Base-by-base conservation (phyloP, 2,329 filamentous ascomycete genomes). In the Pseudophaeomoniella oleicola region DNA sequence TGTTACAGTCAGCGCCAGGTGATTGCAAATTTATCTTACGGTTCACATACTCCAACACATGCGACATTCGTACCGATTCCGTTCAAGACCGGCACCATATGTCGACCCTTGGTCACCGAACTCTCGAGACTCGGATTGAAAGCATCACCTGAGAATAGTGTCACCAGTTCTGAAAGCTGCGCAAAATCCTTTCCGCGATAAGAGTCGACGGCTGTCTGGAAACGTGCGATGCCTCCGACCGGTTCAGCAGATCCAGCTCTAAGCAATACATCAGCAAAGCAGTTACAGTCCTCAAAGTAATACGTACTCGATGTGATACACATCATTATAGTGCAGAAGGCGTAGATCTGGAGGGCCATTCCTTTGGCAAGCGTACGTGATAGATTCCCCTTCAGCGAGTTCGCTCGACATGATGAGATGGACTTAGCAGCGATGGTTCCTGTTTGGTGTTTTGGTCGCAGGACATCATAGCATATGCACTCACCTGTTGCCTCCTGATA, bases 101-200 rank as follows among this genome's bases (percentile, higher is more conserved):
- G 87, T 46, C 76, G 53, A 67, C 83, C 86, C 61, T 94, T 94
- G 2, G 86, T 94, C 19, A 94, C 77, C 13, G 80, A 82, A 49
- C 81, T 88, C 58, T 94, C 86, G 40, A 94, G 62, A 48, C 82
- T 88, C 0, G 87, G 86, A 53, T 94, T 94, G 59, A 90, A 94
- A 6, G 80, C 85, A 67, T 94, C 87, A 27, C 86, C 86, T 2
- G 85, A 93, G 58, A 94, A 94, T 46, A 93, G 69, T 1, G 83
- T 87, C 35, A 92, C 52, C 3, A 85, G 60, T 29, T 71, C 63
- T 1, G 83, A 64, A 52, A 83, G 78, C 13, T 62, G 72, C 34
- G 65, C 54, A 52, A 73, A 90, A 35, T 72, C 67, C 2, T 71
- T 57, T 9, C n/a, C 9, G 35, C 75, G 75, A 52, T 94, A 94